Evolutionary conservation across 768 basidiomycete genomes (phyloP), one percentile per base, ranked within the genome.

Genomic region (Tricholoma saponaceum): DNA sequence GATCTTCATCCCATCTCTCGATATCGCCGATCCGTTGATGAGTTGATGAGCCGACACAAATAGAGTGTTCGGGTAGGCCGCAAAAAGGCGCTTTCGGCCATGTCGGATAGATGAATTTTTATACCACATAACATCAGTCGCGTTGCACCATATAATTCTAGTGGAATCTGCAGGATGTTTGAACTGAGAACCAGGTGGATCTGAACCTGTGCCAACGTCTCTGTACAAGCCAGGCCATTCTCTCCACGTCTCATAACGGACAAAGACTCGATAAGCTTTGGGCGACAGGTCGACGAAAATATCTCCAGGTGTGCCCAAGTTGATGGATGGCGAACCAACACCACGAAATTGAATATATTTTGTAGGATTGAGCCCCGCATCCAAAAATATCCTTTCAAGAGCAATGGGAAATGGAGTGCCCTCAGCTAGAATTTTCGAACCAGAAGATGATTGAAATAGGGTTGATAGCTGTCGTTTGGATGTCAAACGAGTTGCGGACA

Each of bases 211-310:
- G 30, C 30, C 51, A 3, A 14, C 51, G 5, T 28, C 9, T 16
- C 28, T n/a, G 10, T 52, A n/a, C 4, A 52, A 30, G 5, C 51
- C 51, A 22, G 51, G 51, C 51, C 51, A 52, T n/a, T 52, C 51
- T 37, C 26, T 20, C 51, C 51, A 52, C 12, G 12, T 2, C 7
- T 37, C 20, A 37, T 52, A 52, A 5, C 51, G 51, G 33, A 52
- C 51, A 20, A 52, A 52, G 18, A 52, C 51, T 16, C 41, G 54
- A 43, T 55, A 49, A n/a, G 32, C 3, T 16, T 41, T 30, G 23
- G n/a, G n/a, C n/a, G n/a, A n/a, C n/a, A n/a, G n/a, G n/a, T n/a
- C n/a, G n/a, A n/a, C n/a, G n/a, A n/a, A n/a, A n/a, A n/a, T n/a
- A n/a, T n/a, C n/a, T n/a, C n/a, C n/a, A n/a, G n/a, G n/a, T n/a